Base-by-base conservation (phyloP, 202 grass and related monocot species). In the Miscanthus sacchariflorus region DNA sequence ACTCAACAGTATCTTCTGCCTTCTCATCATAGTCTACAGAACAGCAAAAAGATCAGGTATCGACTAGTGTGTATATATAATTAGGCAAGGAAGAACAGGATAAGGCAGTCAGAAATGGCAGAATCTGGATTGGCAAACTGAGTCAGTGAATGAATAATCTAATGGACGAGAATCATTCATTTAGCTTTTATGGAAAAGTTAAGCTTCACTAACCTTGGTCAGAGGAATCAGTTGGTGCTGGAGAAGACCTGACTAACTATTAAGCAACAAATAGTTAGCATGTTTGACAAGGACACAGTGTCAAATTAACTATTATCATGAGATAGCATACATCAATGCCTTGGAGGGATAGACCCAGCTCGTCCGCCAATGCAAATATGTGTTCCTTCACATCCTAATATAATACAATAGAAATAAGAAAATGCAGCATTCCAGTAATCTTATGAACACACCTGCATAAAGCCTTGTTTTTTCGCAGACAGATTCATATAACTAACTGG, bases 21-120 rank as follows among this genome's bases (percentile, higher is more conserved):
- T 98, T 98, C 89, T 95, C 96, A 87, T 94, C 92, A 76, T 98
- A 98, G 85, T 94, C 96, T 98, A 86, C 81, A 68, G 72, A 91
- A 78, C 13, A 84, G 39, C 49, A 87, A 59, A 77, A 42, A 19
- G 23, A 70, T 78, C 27, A 74, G 28, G 48, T 68, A 83, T 90
- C 49, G 78, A 64, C 28, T 72, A 83, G 21, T 76, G 6, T 46
- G 54, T 28, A 78, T 63, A 58, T n/a, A n/a, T n/a, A n/a, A 40
- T 78, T 67, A 74, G 39, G 21, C 81, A 50, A 52, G 80, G 24
- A 87, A 85, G 6, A 81, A 84, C 17, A 81, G 15, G 69, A 90
- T 28, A 84, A 69, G 74, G 14, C 5, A 70, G 11, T 24, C 39
- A 76, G 75, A 70, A 75, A 87, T 0, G 44, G 25, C 21, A 69